Base-by-base conservation (phyloP, 2,329 filamentous ascomycete species). In the Reticulascus tulasneorum region DNA sequence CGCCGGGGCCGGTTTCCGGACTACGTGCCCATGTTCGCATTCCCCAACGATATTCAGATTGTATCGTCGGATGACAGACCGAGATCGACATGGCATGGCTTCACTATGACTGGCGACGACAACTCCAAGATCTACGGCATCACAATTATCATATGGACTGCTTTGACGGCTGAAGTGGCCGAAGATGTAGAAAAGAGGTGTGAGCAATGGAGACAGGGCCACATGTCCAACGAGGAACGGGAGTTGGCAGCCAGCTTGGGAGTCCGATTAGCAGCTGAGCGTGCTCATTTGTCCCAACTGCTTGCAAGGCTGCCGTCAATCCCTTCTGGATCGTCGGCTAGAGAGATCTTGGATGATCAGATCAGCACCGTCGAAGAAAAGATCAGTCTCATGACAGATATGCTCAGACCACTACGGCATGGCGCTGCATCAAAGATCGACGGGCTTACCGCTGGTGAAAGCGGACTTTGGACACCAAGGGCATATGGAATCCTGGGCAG, bases 11-110 rank as follows among this genome's bases (percentile, higher is more conserved):
- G 77, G 38, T 97, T 98, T 55, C 93, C 93, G 1, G 93, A 98
- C 56, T 98, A 96, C 53, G 88, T 98, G 13, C 93, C 93, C 38
- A 97, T 98, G 93, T 98, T 98, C 62, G 90, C 93, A 35, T 98
- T 97, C 53, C 93, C 93, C 29, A 96, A 97, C 61, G 93, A 98
- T 59, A 93, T 98, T 50, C 89, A 89, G 46, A 93, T 98, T 34
- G 87, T 97, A 9, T 96, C 93, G 2, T 90, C 90, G 2, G 93
- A 98, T 54, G 88, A 95, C 57, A 77, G 90, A 44, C 93, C 93
- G 1, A 77, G 89, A 44, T 91, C 93, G n/a, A 96, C 90, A 17
- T 98, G 93, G 93, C 93, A 98, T 63, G 93, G 93, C 31, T 98
- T 98, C 56, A 90, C 88, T 44, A 97, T 98, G 93, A 98, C 93